Evolutionary conservation across 352 stramenopile species (phyloP).

Genomic region (Globisporangium polare): DNA sequence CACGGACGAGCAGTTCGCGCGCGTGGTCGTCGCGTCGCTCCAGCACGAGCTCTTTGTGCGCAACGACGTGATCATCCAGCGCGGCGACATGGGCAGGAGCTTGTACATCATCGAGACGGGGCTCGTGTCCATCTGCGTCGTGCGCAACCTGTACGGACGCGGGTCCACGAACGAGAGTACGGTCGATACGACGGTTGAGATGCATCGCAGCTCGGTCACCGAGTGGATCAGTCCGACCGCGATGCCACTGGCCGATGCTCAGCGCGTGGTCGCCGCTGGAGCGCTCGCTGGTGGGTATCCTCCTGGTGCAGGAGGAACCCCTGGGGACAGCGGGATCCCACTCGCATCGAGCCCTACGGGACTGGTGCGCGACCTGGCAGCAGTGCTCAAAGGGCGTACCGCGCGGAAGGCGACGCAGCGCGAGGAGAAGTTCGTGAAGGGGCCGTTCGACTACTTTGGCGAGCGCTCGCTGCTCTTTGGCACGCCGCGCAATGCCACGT

Average conservation of each 20-base stretch:
- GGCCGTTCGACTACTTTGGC: constrained; percentile 73
- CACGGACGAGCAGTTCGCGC: constrained; percentile 31
- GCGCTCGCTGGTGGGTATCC: neutral
- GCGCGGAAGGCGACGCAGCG: constrained; percentile 20
- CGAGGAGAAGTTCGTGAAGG: constrained; percentile 69
- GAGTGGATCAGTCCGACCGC: constrained; percentile 11
- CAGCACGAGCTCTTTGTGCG: constrained; percentile 45
- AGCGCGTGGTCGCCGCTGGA: neutral
- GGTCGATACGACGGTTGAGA: neutral
- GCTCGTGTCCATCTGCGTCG: constrained; percentile 55
- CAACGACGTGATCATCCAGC: constrained; percentile 47
- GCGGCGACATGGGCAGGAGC: constrained; percentile 33
- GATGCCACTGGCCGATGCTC: constrained; percentile 13
- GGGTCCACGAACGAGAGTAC: neutral
- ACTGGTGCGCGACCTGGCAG: neutral
- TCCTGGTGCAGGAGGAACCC: neutral
- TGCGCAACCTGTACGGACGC: constrained; percentile 19
- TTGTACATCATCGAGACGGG: constrained; percentile 56
- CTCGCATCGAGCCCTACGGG: neutral
- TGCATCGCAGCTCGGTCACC: constrained; percentile 11
- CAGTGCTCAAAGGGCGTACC: neutral
- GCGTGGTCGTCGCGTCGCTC: constrained; percentile 28
- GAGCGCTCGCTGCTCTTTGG: constrained; percentile 71
- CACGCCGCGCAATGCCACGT: constrained; percentile 64
- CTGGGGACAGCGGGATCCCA: neutral